Conservation (phyloP, 2,329 filamentous ascomycete species). For the Ophiosphaerella narmari region DNA sequence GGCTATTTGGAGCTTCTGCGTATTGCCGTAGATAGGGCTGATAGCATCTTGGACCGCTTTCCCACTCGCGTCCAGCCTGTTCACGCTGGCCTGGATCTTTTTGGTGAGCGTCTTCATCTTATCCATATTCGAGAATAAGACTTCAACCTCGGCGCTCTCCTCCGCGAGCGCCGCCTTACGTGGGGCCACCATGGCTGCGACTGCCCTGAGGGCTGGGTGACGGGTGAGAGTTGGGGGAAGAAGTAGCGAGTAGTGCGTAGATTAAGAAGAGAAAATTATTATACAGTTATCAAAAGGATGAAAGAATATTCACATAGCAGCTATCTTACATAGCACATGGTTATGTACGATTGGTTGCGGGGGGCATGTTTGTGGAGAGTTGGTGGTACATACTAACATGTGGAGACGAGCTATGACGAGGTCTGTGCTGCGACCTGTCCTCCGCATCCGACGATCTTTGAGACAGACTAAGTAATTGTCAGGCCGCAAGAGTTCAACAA, state of each 20-base stretch:
- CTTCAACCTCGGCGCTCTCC: slow-evolving; percentile 70
- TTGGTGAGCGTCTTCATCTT: slow-evolving; percentile 93
- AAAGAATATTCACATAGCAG: not conserved
- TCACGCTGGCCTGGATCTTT: slow-evolving; percentile 89
- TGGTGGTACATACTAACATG: slow-evolving; percentile 14
- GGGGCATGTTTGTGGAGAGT: slow-evolving; percentile 34
- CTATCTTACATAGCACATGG: not conserved
- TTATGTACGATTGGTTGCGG: slow-evolving; percentile 8
- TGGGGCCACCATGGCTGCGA: slow-evolving; percentile 55
- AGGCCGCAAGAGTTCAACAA: too few relatives aligned
- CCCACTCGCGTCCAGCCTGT: slow-evolving; percentile 82
- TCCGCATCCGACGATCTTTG: slow-evolving; percentile 7
- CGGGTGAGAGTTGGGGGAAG: slow-evolving; percentile 1
- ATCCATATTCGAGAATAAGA: slow-evolving; percentile 73
- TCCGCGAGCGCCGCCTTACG: slow-evolving; percentile 64
- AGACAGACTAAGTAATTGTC: too few relatives aligned
- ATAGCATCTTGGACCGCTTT: slow-evolving; percentile 91
- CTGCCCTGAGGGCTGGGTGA: slow-evolving; percentile 14
- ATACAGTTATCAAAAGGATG: not conserved
- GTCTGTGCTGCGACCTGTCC: slow-evolving; percentile 5
- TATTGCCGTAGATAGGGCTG: slow-evolving; percentile 90
- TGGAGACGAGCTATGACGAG: slow-evolving; percentile 27
- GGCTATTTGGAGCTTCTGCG: slow-evolving; percentile 83
- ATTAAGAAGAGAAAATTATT: not conserved
- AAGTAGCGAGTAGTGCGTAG: not conserved